Base-by-base conservation (phyloP, 2,329 filamentous ascomycete genomes). In the Didymella keratinophila region DNA sequence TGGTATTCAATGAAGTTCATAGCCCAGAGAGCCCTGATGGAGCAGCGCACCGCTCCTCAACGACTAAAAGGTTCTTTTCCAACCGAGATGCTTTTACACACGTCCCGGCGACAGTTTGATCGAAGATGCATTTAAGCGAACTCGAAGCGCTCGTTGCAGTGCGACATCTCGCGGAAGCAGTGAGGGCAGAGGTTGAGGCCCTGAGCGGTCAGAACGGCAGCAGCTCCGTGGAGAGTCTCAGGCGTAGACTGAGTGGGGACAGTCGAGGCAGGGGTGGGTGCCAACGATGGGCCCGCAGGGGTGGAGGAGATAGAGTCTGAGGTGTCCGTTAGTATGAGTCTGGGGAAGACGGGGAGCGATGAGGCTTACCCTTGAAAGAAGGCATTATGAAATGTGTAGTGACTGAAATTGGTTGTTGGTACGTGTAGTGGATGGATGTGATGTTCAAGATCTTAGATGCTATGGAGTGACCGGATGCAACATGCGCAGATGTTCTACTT, bases 161-260 rank as follows among this genome's bases (percentile, higher is more conserved):
- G 68, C 44, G 61, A 63, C 62, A 68, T 63, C 53, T 70, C 68
- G 11, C 68, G 66, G 55, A 65, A 70, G 65, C 68, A 70, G 50
- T 70, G 68, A 43, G 68, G 68, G 58, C 68, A 70, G 1, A 70
- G 66, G 44, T 69, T 63, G 14, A 70, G 57, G 9, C 68, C 68
- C 45, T 70, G 68, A 2, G 56, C 63, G 12, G 58, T 65, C 52
- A 70, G 50, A 44, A 62, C 63, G 30, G 68, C 64, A 4, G 65
- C 54, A 25, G 65, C 66, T 42, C 59, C 68, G 48, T 68, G 65
- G 12, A 69, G 66, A 21, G 65, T 69, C 42, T 70, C 65, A 49
- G 61, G 62, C 25, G 60, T 68, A 4, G 66, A 60, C 36, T 64
- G 60, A 14, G 63, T 28, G 50, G 66, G 42, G 14, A 41, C 28